These are phyloP conservation scores for Narthecium ossifragum DNA, from an alignment of 106 monocot species.

Conservation along the genomic window DNA sequence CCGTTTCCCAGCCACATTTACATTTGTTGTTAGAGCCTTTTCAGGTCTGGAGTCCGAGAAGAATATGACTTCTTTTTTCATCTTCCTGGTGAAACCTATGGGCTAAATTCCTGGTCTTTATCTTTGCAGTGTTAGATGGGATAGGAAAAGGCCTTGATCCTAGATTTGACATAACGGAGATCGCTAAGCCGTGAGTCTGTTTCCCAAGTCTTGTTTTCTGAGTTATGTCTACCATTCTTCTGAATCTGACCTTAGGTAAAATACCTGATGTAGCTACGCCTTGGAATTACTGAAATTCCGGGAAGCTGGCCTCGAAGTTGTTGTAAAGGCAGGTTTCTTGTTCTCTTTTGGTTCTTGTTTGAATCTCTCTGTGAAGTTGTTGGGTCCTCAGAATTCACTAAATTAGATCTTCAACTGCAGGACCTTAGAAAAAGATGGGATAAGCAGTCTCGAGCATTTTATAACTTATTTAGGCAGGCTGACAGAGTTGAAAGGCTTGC, in stretches of 20 bases:
- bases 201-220: no score
- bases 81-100: neutral
- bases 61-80: neutral
- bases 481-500: conserved; percentile 96
- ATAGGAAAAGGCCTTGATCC: conserved; percentile 98
- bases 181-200: conserved; percentile 96
- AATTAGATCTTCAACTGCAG: conserved; percentile 22
- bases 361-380: no score
- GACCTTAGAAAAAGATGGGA: conserved; percentile 96
- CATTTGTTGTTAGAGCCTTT: conserved; percentile 99
- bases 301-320: conserved; percentile 91
- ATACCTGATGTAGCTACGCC: conserved; percentile 85
- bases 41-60: conserved; percentile 48
- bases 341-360: conserved; percentile 3
- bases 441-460: conserved; percentile 74
- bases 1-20: conserved; percentile 98
- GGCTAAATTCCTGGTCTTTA: neutral
- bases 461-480: conserved; percentile 89
- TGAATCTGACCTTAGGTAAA: no score
- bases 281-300: conserved; percentile 86
- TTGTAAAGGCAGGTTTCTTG: conserved; percentile 66
- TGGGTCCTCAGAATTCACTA: neutral
- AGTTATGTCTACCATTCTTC: no score
- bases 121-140: conserved; percentile 87
- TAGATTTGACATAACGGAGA: conserved; percentile 98